Percentiles rank a stretch among this genome's conserved stretches.
These are phyloP conservation scores for Ensete ventricosum DNA, from an alignment of 176 grass and related monocot species.

Conservation along the genomic window DNA sequence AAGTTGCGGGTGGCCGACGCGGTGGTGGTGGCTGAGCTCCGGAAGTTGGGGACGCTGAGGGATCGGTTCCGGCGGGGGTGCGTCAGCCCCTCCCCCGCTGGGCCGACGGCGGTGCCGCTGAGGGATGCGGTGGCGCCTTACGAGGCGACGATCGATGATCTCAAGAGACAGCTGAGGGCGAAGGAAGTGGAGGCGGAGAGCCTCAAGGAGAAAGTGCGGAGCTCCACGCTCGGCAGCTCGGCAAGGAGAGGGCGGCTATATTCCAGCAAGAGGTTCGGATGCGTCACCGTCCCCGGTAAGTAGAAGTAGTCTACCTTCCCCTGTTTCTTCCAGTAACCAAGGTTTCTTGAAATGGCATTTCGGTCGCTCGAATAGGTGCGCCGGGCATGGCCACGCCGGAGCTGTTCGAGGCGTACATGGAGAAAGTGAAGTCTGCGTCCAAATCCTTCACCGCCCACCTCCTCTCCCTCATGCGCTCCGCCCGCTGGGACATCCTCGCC, in stretches of 20 bases:
- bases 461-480: constrained; percentile 48
- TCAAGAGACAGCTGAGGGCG: constrained; percentile 58
- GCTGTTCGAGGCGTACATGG: constrained; percentile 54
- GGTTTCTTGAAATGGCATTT: neutral
- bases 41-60: constrained; percentile 60
- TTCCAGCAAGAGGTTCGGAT: constrained; percentile 28
- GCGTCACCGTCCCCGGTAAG: neutral
- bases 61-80: constrained; percentile 67
- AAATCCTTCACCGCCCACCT: constrained; percentile 69
- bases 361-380: neutral
- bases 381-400: constrained; percentile 43
- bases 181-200: constrained; percentile 77
- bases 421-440: constrained; percentile 50
- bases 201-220: constrained; percentile 51
- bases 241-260: constrained; percentile 32
- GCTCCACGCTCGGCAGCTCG: constrained; percentile 19
- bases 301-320: neutral
- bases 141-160: constrained; percentile 80
- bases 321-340: neutral
- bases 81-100: constrained; percentile 13
- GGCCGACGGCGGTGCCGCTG: constrained; percentile 20
- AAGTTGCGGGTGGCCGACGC: constrained; percentile 65
- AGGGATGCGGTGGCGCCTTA: constrained; percentile 78
- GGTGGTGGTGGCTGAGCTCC: constrained; percentile 69
- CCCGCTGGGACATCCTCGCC: constrained; percentile 48